Percentiles rank a stretch among this genome's conserved stretches.
Evolutionary conservation across 208 protist genomes (phyloP).

Genomic region (Porcisia hertigi): DNA sequence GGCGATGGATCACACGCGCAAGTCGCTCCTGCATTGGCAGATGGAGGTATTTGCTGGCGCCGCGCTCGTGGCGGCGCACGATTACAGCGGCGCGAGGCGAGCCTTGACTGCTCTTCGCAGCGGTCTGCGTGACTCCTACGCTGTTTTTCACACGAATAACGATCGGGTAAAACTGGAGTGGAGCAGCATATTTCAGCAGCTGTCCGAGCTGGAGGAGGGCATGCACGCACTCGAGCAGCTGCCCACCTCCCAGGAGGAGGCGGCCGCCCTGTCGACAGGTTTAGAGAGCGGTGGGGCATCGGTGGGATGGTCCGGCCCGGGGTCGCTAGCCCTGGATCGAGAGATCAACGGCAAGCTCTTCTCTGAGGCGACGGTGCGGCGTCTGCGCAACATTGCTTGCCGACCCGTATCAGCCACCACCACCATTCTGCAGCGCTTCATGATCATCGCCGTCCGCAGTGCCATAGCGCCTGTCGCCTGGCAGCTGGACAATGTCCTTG

Average conservation of each 20-base stretch:
- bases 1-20: conserved; percentile 4
- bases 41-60: conserved; percentile 65
- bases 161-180: conserved; percentile 72
- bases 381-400: conserved; percentile 74
- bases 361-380: conserved; percentile 52
- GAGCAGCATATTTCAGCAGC: conserved; percentile 77
- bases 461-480: conserved; percentile 68
- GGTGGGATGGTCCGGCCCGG: conserved; percentile 7
- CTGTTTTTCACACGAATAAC: conserved; percentile 77
- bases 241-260: conserved; percentile 19
- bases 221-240: conserved; percentile 71
- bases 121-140: conserved; percentile 63
- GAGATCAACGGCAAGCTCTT: conserved; percentile 39
- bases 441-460: conserved; percentile 72
- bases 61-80: conserved; percentile 46
- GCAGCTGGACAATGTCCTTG: conserved; percentile 78
- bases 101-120: conserved; percentile 49
- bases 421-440: conserved; percentile 70
- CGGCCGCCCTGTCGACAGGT: not conserved
- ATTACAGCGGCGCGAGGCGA: conserved; percentile 65
- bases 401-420: conserved; percentile 54
- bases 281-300: not conserved
- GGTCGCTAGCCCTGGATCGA: conserved; percentile 14
- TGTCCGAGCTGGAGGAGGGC: conserved; percentile 86
- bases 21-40: conserved; percentile 45